Percentiles rank a stretch among this genome's conserved stretches.
These are phyloP conservation scores for Entonaema liquescens DNA, from an alignment of 495 filamentous ascomycete species.

Conservation along the genomic window DNA sequence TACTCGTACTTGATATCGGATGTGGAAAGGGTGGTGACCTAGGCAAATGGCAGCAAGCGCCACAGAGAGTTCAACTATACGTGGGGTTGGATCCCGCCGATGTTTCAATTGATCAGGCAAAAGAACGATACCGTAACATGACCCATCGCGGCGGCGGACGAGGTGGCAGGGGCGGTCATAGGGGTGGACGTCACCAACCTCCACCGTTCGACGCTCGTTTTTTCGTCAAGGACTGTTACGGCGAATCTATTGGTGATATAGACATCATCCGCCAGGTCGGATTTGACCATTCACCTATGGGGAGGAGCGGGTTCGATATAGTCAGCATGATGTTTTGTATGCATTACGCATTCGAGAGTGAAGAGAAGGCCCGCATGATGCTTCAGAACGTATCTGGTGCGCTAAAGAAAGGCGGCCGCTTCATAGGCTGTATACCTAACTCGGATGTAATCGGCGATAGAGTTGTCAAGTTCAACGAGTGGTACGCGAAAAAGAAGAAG, in stretches of 20 bases:
- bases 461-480: slow-evolving; percentile 69
- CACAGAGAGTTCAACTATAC: slow-evolving; percentile 84
- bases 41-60: slow-evolving; percentile 92
- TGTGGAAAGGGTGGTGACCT: slow-evolving; percentile 97
- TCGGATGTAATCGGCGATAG: slow-evolving; percentile 81
- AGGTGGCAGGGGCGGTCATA: slow-evolving; percentile 56
- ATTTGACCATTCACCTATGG: slow-evolving; percentile 71
- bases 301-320: slow-evolving; percentile 87
- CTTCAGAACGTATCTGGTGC: slow-evolving; percentile 88
- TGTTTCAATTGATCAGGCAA: slow-evolving; percentile 87
- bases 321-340: slow-evolving; percentile 99
- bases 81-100: slow-evolving; percentile 94
- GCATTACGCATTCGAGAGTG: slow-evolving; percentile 97
- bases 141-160: slow-evolving; percentile 62
- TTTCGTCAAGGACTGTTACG: slow-evolving; percentile 87
- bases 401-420: slow-evolving; percentile 91
- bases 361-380: slow-evolving; percentile 89
- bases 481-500: slow-evolving; percentile 61
- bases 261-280: slow-evolving; percentile 83
- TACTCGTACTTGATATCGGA: slow-evolving; percentile 90
- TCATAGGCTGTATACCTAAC: slow-evolving; percentile 92
- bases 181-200: slow-evolving; percentile 55
- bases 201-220: slow-evolving; percentile 86
- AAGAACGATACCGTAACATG: slow-evolving; percentile 83
- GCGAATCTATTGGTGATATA: slow-evolving; percentile 78